Conservation (phyloP, 2,329 filamentous ascomycete genomes). For the Pochonia chlamydosporia region DNA sequence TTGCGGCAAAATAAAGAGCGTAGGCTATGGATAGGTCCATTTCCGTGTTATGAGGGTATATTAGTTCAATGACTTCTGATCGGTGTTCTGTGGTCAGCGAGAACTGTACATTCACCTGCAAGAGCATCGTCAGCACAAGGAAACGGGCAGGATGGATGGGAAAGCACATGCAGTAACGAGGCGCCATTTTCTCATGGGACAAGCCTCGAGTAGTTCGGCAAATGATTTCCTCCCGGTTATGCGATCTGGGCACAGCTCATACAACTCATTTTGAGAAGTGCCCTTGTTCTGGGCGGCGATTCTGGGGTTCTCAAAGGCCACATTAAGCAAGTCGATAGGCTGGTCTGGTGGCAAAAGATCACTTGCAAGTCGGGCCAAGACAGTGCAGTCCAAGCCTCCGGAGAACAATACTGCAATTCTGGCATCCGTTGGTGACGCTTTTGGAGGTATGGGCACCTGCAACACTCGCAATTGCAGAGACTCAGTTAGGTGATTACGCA, state of each 20-base stretch:
- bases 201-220: conserved; percentile 64
- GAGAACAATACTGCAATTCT: conserved; percentile 83
- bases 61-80: conserved; percentile 64
- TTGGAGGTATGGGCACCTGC: conserved; percentile 56
- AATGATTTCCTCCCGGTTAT: conserved; percentile 78
- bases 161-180: conserved; percentile 61
- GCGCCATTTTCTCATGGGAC: conserved; percentile 69
- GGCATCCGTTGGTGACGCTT: conserved; percentile 29
- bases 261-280: conserved; percentile 38
- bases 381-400: conserved; percentile 86
- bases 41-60: conserved; percentile 91
- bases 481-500: conserved; percentile 49
- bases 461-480: conserved; percentile 61
- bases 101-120: conserved; percentile 74
- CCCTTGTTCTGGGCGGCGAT: conserved; percentile 50
- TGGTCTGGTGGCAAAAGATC: conserved; percentile 65
- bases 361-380: conserved; percentile 75
- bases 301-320: conserved; percentile 92
- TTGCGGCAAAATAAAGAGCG: conserved; percentile 90
- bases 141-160: too few relatives aligned
- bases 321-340: conserved; percentile 82
- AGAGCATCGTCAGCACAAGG: neutral
- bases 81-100: conserved; percentile 65
- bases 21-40: conserved; percentile 96
- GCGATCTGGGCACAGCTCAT: conserved; percentile 84